Percentiles rank a stretch among this genome's conserved stretches.
These are phyloP conservation scores for Paraphoma chrysanthemicola DNA, from an alignment of 2,329 filamentous ascomycete species.

Conservation along the genomic window DNA sequence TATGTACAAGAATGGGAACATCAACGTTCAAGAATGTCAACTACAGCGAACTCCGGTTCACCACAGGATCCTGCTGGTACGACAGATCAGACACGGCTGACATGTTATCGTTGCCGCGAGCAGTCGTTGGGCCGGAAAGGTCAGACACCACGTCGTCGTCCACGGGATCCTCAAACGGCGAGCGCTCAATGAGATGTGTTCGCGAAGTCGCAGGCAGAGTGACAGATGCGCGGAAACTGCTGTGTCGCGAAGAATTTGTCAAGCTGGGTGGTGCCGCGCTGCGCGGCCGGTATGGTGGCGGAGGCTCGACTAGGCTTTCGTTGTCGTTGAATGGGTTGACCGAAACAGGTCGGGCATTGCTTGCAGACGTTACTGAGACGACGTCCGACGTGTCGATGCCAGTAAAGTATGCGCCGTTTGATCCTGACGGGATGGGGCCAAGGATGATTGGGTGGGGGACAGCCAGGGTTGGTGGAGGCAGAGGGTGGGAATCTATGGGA, in stretches of 20 bases:
- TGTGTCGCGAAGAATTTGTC: conserved; percentile 38
- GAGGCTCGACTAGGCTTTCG: conserved; percentile 38
- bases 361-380: conserved; percentile 35
- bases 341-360: conserved; percentile 22
- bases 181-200: conserved; percentile 33
- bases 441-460: conserved; percentile 41
- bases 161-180: conserved; percentile 44
- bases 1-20: conserved; percentile 17
- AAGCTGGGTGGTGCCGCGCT: conserved; percentile 39
- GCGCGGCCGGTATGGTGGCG: conserved; percentile 46
- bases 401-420: conserved; percentile 44
- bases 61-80: conserved; percentile 38
- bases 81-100: conserved; percentile 42
- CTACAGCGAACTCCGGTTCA: conserved; percentile 18
- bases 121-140: conserved; percentile 27
- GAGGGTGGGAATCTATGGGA: conserved; percentile 18
- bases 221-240: conserved; percentile 33
- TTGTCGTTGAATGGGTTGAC: conserved; percentile 41
- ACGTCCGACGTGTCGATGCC: conserved; percentile 49
- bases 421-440: conserved; percentile 40
- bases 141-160: conserved; percentile 39
- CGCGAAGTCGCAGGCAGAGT: conserved; percentile 21
- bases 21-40: background rate
- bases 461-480: conserved; percentile 20
- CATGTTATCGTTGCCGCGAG: conserved; percentile 27